Conservation (phyloP, 2,329 filamentous ascomycete species). For the Camillea tinctor region DNA sequence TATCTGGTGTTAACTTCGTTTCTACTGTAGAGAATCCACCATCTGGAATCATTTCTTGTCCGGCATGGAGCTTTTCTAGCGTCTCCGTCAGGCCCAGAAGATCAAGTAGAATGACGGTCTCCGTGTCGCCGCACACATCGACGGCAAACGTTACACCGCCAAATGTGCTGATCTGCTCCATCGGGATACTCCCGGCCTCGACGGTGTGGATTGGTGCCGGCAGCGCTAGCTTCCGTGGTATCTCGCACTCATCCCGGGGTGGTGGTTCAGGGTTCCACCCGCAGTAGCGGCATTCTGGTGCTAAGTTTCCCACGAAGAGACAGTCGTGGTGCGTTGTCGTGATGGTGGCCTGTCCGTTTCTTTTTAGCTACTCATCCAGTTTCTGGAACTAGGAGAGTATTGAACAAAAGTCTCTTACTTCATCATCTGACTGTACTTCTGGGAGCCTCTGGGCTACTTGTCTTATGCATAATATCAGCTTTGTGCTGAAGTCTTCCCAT, state of each 20-base stretch:
- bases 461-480: neutral
- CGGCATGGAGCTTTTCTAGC: slow-evolving; percentile 1
- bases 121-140: slow-evolving; percentile 16
- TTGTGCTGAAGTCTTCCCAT: neutral
- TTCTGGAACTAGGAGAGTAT: slow-evolving; percentile 5
- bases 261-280: slow-evolving; percentile 14
- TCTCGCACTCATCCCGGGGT: neutral
- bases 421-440: neutral
- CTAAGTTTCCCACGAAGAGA: slow-evolving; percentile 2
- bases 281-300: slow-evolving; percentile 26
- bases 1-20: neutral
- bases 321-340: neutral
- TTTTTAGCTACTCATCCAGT: neutral
- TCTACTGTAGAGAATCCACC: neutral
- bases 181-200: slow-evolving; percentile 3
- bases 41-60: neutral
- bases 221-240: slow-evolving; percentile 17
- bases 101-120: slow-evolving; percentile 17
- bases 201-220: slow-evolving; percentile 27
- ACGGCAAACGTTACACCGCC: slow-evolving; percentile 24
- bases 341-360: neutral
- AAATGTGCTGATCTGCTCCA: slow-evolving; percentile 15
- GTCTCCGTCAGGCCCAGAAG: slow-evolving; percentile 14
- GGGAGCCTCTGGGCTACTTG: neutral
- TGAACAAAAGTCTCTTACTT: neutral